phyloP scores from a whole-genome alignment of 345 rosid genomes.

The Eutrema japonicum region DNA sequence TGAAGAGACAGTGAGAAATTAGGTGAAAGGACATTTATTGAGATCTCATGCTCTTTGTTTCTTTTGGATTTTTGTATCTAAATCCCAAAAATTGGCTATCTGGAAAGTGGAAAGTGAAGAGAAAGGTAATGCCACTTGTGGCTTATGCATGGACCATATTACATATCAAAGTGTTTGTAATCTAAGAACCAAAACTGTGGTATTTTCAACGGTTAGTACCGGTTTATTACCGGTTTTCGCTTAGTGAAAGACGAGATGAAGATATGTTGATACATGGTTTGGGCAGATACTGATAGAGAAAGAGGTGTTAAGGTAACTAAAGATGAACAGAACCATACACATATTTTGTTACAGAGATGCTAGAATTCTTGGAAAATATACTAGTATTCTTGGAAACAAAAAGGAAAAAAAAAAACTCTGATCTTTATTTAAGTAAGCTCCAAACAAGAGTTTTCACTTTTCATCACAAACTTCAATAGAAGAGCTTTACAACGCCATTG shows the following conservation, averaged over 20 bases:
- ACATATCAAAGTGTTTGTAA: conserved; percentile 1
- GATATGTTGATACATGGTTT: conserved; percentile 1
- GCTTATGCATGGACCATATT: conserved; percentile 31
- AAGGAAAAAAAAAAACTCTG: background rate
- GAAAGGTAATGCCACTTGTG: conserved; percentile 24
- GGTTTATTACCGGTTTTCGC: background rate
- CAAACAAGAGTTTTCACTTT: conserved; percentile 2
- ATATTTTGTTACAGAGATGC: background rate
- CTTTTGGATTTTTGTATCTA: conserved; percentile 17
- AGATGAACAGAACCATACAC: conserved; percentile 25
- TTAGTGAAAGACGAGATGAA: conserved; percentile 4
- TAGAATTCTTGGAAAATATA: background rate
- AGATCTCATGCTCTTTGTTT: conserved; percentile 37
- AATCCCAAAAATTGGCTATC: conserved; percentile 7
- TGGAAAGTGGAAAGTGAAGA: conserved; percentile 29
- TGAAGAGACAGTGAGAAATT: conserved; percentile 33
- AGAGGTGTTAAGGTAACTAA: conserved; percentile 7
- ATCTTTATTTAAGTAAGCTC: conserved; percentile 14
- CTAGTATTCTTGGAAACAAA: background rate
- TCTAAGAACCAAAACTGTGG: background rate
- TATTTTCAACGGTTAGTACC: background rate
- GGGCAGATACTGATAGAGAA: background rate
- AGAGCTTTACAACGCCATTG: conserved; percentile 12
- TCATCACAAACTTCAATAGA: conserved; percentile 25
- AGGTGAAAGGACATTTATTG: conserved; percentile 39